These are phyloP conservation scores for Durotheca rogersii DNA, from an alignment of 495 filamentous ascomycete species.

Conservation along the genomic window DNA sequence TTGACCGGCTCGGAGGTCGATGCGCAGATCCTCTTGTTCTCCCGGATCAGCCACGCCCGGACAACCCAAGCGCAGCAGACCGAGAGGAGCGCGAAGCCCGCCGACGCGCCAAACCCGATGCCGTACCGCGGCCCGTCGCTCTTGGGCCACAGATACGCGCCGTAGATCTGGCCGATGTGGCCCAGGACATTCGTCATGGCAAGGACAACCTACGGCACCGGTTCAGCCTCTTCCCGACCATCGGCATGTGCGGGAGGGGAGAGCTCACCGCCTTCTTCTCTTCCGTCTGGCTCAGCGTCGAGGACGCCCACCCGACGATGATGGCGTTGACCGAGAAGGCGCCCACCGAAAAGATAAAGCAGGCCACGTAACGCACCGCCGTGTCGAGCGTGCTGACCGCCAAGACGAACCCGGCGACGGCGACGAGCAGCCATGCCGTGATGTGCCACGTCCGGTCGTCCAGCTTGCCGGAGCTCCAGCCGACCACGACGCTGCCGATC, in stretches of 20 bases:
- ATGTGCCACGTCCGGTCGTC: constrained; percentile 55
- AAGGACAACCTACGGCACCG: constrained; percentile 31
- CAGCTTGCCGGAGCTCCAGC: constrained; percentile 41
- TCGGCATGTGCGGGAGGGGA: neutral
- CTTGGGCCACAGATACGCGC: constrained; percentile 49
- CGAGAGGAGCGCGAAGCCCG: constrained; percentile 28
- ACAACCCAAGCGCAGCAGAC: constrained; percentile 25
- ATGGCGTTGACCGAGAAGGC: constrained; percentile 48
- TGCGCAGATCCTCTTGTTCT: constrained; percentile 15
- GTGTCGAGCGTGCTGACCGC: constrained; percentile 39
- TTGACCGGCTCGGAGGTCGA: constrained; percentile 11
- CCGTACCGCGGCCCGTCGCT: constrained; percentile 47
- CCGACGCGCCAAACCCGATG: constrained; percentile 27
- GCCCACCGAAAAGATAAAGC: constrained; percentile 46
- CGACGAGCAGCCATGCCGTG: constrained; percentile 36
- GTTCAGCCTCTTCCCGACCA: neutral
- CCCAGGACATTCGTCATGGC: constrained; percentile 49
- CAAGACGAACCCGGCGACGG: constrained; percentile 47
- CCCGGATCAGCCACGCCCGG: constrained; percentile 16
- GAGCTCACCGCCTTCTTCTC: constrained; percentile 44
- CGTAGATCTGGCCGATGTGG: constrained; percentile 49
- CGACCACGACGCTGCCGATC: constrained; percentile 34
- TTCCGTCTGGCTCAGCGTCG: constrained; percentile 44
- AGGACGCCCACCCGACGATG: constrained; percentile 46
- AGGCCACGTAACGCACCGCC: constrained; percentile 43